Base-by-base conservation (phyloP, 148 eudicot genomes). In the Nyssa sinensis region DNA sequence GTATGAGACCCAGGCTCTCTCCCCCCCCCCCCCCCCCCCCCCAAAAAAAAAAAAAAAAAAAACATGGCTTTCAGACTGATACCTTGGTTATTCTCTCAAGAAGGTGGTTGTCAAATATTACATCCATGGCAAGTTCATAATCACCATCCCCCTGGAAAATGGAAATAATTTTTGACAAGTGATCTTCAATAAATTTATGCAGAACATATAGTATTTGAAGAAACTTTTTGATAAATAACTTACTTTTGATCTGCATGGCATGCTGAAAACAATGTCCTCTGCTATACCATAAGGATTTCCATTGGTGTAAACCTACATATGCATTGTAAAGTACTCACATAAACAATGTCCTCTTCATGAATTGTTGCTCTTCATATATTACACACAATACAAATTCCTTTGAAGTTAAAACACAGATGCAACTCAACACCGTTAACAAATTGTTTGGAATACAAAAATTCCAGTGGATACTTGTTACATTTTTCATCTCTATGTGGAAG, bases 211-310 rank as follows among this genome's bases (percentile, higher is more conserved):
- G n/a, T n/a, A n/a, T n/a, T n/a, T n/a, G n/a, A n/a, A n/a, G n/a
- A n/a, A n/a, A n/a, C n/a, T n/a, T n/a, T n/a, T n/a, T 27, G 47
- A 7, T 16, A 33, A 66, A 24, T 4, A 25, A 64, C 62, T 81
- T 72, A 93, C 99, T 78, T 90, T 95, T 59, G 99, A 95, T 85
- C 94, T 81, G 86, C 99, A 95, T 23, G 99, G 99, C 99, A 95
- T 93, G 75, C 99, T 95, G 86, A 95, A 95, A 82, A 95, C 94
- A 73, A 95, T 89, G 77, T 74, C 99, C 68, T 95, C 97, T 19
- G 90, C 91, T 64, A 93, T 92, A 44, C 98, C 99, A 58, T 95
- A 95, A 14, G 97, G 97, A 74, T 95, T 95, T 62, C 97, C 99
- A 44, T 69, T 71, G 67, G 97, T 95, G 76, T 93, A 95, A 35